Evolutionary conservation across 2,329 filamentous ascomycete species (phyloP).

Genomic region (Aspergillus ruber): DNA sequence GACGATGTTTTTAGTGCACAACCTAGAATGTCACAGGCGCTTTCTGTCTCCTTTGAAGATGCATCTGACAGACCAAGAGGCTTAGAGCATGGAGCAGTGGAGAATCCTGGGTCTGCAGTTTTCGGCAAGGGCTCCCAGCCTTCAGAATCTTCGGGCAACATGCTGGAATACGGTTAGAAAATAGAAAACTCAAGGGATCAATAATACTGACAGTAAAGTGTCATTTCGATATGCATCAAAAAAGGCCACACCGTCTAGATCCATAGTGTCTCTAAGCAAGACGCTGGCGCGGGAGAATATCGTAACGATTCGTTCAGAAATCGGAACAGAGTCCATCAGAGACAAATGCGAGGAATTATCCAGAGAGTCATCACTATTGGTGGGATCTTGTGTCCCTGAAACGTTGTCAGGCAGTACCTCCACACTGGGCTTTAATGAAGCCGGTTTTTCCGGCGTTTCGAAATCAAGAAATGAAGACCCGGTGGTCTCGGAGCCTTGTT

Average conservation of each 20-base stretch:
- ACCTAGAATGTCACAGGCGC: conserved; percentile 15
- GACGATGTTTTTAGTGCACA: conserved; percentile 5
- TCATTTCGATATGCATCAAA: conserved; percentile 18
- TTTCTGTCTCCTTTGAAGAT: conserved; percentile 1
- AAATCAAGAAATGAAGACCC: conserved; percentile 2
- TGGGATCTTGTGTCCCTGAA: background rate
- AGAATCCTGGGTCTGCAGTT: conserved; percentile 10
- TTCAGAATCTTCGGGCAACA: conserved; percentile 8
- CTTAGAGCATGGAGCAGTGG: conserved; percentile 7
- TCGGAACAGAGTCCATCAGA: conserved; percentile 7
- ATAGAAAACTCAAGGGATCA: background rate
- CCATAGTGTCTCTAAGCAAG: conserved; percentile 35
- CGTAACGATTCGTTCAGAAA: conserved; percentile 9
- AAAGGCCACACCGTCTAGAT: conserved; percentile 32
- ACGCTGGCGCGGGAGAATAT: conserved; percentile 40
- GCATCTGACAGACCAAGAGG: conserved; percentile 6
- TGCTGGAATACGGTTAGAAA: conserved; percentile 5
- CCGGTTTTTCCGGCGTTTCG: background rate
- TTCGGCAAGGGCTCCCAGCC: conserved; percentile 18
- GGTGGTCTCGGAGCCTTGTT: conserved; percentile 6
- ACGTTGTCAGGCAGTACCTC: conserved; percentile 2
- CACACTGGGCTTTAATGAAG: background rate
- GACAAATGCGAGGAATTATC: background rate
- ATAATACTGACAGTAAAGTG: conserved; percentile 16
- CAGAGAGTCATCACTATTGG: background rate